phyloP scores from a whole-genome alignment of 495 filamentous ascomycete species.

The Clohesyomyces aquaticus region DNA sequence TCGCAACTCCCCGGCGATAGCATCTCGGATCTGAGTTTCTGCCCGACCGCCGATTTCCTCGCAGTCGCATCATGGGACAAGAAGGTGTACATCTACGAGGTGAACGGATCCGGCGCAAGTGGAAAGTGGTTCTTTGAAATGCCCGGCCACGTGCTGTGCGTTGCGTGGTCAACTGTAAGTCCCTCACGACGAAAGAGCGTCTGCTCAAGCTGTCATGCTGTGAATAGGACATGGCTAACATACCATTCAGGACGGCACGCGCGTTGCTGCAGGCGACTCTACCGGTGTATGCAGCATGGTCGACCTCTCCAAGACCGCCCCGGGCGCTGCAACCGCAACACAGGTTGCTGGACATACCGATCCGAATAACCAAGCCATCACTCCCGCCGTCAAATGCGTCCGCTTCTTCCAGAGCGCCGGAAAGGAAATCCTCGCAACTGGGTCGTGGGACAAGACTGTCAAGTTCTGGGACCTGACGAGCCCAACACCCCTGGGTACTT shows the following conservation, averaged over 20 bases:
- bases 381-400: slow-evolving; percentile 66
- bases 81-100: slow-evolving; percentile 89
- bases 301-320: slow-evolving; percentile 62
- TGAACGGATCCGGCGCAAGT: slow-evolving; percentile 70
- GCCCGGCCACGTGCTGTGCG: slow-evolving; percentile 75
- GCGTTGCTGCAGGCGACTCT: slow-evolving; percentile 80
- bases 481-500: slow-evolving; percentile 61
- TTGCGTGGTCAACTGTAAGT: slow-evolving; percentile 82
- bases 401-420: slow-evolving; percentile 70
- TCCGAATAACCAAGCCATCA: slow-evolving; percentile 60
- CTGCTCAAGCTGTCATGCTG: not conserved
- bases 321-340: slow-evolving; percentile 39
- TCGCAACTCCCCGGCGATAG: slow-evolving; percentile 74
- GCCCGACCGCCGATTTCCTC: slow-evolving; percentile 73
- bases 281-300: slow-evolving; percentile 82
- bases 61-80: slow-evolving; percentile 93
- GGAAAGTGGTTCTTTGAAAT: slow-evolving; percentile 79
- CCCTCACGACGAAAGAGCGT: not conserved
- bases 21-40: slow-evolving; percentile 82
- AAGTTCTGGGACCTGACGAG: slow-evolving; percentile 93
- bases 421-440: slow-evolving; percentile 74
- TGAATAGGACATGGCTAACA: slow-evolving; percentile 31
- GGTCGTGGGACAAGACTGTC: slow-evolving; percentile 94
- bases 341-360: slow-evolving; percentile 70
- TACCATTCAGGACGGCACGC: slow-evolving; percentile 62